Conservation (phyloP, 805 yeast genomes). For the Suhomyces pyralidae region DNA sequence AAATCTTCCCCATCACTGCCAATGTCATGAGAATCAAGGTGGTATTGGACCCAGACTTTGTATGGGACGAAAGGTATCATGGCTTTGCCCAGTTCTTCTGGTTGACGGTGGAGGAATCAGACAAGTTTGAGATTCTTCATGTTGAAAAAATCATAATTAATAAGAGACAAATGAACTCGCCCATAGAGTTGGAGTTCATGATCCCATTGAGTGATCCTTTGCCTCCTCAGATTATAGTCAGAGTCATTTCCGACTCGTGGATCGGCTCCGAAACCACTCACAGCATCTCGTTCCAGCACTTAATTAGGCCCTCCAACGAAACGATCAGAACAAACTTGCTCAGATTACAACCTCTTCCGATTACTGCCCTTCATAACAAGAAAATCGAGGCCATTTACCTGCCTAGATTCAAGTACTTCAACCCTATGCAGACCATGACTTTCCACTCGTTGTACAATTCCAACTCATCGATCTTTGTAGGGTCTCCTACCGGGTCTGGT, state of each 20-base stretch:
- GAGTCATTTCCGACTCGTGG: constrained; percentile 84
- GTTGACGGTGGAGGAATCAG: constrained; percentile 88
- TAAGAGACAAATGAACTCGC: constrained; percentile 48
- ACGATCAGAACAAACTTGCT: constrained; percentile 79
- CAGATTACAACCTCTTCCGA: constrained; percentile 81
- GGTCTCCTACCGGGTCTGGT: constrained; percentile 97
- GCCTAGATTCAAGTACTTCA: constrained; percentile 74
- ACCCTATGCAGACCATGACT: constrained; percentile 98
- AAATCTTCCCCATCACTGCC: constrained; percentile 82
- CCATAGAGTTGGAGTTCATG: constrained; percentile 84
- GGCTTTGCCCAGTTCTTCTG: constrained; percentile 86
- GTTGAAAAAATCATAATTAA: constrained; percentile 75
- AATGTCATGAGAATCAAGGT: constrained; percentile 83
- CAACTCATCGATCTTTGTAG: constrained; percentile 79
- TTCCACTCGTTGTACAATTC: constrained; percentile 85
- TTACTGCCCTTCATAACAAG: constrained; percentile 69
- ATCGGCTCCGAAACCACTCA: constrained; percentile 76
- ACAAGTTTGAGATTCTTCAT: constrained; percentile 68
- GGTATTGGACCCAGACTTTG: constrained; percentile 67
- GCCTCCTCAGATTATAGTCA: constrained; percentile 84
- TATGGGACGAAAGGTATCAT: constrained; percentile 80
- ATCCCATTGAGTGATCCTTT: constrained; percentile 84
- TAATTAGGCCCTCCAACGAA: constrained; percentile 85
- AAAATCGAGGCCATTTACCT: constrained; percentile 67
- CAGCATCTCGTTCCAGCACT: constrained; percentile 82